Evolutionary conservation across 164 flowering plant genomes (phyloP).

Genomic region (Macadamia tetraphylla): DNA sequence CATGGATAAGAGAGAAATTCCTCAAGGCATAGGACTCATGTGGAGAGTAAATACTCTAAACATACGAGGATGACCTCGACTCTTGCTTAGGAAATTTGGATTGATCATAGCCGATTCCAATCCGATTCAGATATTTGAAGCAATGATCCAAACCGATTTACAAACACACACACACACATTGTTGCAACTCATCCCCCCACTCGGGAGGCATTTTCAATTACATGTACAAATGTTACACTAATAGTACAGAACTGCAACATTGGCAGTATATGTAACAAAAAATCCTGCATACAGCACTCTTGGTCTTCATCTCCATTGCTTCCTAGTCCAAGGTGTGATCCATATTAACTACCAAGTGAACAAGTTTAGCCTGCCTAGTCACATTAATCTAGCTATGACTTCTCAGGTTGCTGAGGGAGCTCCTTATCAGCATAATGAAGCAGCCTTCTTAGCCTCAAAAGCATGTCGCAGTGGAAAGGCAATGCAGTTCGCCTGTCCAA

Average conservation of each 20-base stretch:
- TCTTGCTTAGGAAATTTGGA: no score
- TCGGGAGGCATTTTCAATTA: not conserved
- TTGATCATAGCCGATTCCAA: no score
- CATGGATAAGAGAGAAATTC: no score
- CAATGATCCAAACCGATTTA: no score
- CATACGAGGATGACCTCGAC: no score
- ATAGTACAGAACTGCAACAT: not conserved
- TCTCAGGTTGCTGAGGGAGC: slow-evolving; percentile 42
- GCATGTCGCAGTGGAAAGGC: slow-evolving; percentile 95
- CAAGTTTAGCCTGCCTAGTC: not conserved
- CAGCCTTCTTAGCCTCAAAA: slow-evolving; percentile 79
- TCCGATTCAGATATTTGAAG: no score
- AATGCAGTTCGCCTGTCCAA: slow-evolving; percentile 78
- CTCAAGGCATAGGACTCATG: no score
- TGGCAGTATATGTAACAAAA: not conserved
- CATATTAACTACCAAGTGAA: not conserved
- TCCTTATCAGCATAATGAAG: slow-evolving; percentile 87
- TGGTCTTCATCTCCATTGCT: not conserved
- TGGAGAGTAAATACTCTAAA: no score
- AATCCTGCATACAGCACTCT: not conserved
- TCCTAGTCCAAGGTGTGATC: not conserved
- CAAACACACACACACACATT: no score
- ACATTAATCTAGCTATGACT: slow-evolving; percentile 13
- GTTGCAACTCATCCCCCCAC: not conserved
- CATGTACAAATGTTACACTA: not conserved